These are phyloP conservation scores for Coemansia sp. DNA, from an alignment of 192 early-diverging fungal genomes.

Conservation along the genomic window DNA sequence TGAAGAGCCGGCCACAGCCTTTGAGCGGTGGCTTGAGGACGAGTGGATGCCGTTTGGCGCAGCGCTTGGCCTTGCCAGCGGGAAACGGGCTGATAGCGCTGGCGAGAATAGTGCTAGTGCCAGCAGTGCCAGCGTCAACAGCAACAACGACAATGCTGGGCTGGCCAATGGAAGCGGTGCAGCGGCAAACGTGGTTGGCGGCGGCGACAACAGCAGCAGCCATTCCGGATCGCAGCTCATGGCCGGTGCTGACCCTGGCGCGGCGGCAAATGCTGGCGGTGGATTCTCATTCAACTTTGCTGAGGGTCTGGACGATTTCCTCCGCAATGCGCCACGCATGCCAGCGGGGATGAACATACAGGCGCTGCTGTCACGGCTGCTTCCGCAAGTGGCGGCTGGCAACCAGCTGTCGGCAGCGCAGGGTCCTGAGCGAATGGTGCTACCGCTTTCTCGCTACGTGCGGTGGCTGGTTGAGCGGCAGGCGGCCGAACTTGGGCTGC, in stretches of 20 bases:
- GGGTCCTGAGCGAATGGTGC: slow-evolving; percentile 37
- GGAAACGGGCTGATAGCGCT: background rate
- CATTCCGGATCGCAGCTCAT: background rate
- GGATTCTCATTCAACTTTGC: slow-evolving; percentile 28
- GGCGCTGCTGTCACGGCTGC: slow-evolving; percentile 38
- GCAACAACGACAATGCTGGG: background rate
- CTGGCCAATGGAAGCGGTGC: background rate
- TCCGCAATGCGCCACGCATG: slow-evolving; percentile 33
- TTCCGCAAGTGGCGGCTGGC: slow-evolving; percentile 30
- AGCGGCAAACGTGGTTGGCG: background rate
- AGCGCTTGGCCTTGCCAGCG: slow-evolving; percentile 9
- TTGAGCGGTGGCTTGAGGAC: slow-evolving; percentile 46
- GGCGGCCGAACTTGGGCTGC: slow-evolving; percentile 9
- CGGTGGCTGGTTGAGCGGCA: slow-evolving; percentile 32
- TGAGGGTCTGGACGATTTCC: slow-evolving; percentile 35
- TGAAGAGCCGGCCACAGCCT: slow-evolving; percentile 6
- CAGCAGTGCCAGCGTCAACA: background rate
- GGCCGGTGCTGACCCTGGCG: background rate
- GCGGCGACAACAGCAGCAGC: too few species aligned
- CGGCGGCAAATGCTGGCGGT: background rate
- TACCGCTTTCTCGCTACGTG: slow-evolving; percentile 45
- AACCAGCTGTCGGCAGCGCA: slow-evolving; percentile 19
- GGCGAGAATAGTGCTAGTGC: background rate
- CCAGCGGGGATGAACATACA: slow-evolving; percentile 42
- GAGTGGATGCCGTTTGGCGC: slow-evolving; percentile 45